These are phyloP conservation scores for Periglandula ipomoeae DNA, from an alignment of 2,329 filamentous ascomycete genomes.

Conservation along the genomic window DNA sequence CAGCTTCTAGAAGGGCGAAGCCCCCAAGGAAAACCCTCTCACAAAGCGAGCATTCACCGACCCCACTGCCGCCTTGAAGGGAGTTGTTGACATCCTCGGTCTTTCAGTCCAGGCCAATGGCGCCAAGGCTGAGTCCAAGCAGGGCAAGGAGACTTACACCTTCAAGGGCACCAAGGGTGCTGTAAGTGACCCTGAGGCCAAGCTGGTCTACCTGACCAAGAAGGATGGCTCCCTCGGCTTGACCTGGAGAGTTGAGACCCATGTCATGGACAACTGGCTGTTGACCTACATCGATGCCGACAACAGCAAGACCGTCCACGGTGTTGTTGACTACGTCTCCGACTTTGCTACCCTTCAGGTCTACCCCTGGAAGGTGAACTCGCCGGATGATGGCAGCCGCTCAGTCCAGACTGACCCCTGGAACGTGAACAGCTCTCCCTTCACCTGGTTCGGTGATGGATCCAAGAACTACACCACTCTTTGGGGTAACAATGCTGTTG, in stretches of 20 bases:
- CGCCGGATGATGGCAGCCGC: constrained; percentile 41
- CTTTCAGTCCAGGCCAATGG: too few species aligned
- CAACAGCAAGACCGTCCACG: constrained; percentile 36
- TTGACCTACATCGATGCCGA: constrained; percentile 46
- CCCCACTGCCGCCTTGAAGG: constrained; percentile 34
- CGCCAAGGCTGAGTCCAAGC: too few species aligned
- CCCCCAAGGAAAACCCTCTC: constrained; percentile 29
- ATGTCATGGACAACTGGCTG: constrained; percentile 48
- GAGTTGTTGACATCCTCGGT: constrained; percentile 24
- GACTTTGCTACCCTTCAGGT: constrained; percentile 45
- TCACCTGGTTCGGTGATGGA: constrained; percentile 45
- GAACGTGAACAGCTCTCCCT: constrained; percentile 35
- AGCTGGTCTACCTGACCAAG: constrained; percentile 45
- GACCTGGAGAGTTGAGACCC: too few species aligned
- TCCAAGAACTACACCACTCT: constrained; percentile 39
- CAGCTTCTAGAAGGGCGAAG: constrained; percentile 32
- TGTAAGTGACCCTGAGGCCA: constrained; percentile 42
- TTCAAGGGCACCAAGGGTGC: constrained; percentile 41
- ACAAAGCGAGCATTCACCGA: constrained; percentile 31
- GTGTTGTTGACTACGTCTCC: constrained; percentile 47
- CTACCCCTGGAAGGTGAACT: constrained; percentile 46
- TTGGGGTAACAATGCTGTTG: constrained; percentile 49
- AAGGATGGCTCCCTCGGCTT: too few species aligned
- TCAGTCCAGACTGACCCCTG: constrained; percentile 37
- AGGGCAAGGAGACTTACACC: constrained; percentile 21